A percentile compares a stretch with the other conserved stretches of the same genome.
Conservation (phyloP, 2,329 filamentous ascomycete genomes). For the Blastomyces percursus region DNA sequence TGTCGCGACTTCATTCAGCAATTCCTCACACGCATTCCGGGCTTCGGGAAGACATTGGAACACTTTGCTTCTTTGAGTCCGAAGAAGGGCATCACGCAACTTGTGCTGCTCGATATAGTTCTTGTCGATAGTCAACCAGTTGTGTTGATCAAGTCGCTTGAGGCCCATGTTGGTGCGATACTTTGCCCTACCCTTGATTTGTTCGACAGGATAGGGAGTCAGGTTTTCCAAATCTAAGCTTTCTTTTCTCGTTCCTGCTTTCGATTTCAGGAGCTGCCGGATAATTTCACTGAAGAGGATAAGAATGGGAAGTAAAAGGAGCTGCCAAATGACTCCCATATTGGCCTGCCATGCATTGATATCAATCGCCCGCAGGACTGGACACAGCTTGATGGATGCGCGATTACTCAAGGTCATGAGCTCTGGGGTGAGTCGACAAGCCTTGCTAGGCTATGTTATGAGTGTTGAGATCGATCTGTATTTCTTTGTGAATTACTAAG, state of each 20-base stretch:
- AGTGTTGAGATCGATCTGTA: too few relatives aligned
- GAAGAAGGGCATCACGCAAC: conserved; percentile 34
- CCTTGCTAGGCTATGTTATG: not conserved
- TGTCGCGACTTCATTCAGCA: conserved; percentile 35
- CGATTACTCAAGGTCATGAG: not conserved
- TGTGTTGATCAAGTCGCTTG: conserved; percentile 33
- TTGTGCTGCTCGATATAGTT: conserved; percentile 36
- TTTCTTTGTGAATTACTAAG: too few relatives aligned
- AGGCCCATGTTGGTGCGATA: conserved; percentile 41
- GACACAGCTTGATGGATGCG: not conserved
- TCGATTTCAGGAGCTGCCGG: conserved; percentile 15
- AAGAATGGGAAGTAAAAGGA: conserved; percentile 7
- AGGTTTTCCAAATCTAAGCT: conserved; percentile 23
- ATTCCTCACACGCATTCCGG: conserved; percentile 37
- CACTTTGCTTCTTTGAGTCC: conserved; percentile 31
- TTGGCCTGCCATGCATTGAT: not conserved
- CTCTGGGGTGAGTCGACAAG: not conserved
- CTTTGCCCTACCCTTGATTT: conserved; percentile 30
- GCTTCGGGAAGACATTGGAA: conserved; percentile 37
- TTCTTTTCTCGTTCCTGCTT: conserved; percentile 5
- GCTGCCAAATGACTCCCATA: not conserved
- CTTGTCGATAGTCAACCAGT: conserved; percentile 42
- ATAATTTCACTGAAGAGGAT: conserved; percentile 19
- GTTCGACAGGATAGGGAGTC: conserved; percentile 29
- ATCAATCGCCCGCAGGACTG: not conserved